Percentiles rank a stretch among this genome's conserved stretches.
Conservation (phyloP, 208 protist genomes). For the Leishmania gerbilli region DNA sequence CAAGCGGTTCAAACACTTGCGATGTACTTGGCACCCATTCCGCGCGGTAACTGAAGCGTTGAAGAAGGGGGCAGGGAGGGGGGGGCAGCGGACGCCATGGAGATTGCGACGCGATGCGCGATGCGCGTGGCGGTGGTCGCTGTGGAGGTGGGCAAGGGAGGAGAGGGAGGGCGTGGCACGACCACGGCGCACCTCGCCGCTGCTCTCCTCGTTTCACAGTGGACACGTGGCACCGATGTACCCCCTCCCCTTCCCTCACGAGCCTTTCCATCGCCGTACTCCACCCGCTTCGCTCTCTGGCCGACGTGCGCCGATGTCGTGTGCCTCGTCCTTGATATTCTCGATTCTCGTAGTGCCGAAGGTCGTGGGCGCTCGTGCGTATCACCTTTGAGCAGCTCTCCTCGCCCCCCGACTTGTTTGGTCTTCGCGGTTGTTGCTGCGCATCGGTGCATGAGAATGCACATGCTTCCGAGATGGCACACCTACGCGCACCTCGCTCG, state of each 20-base stretch:
- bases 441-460: neutral
- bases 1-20: conserved; percentile 59
- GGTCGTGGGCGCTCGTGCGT: neutral
- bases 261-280: neutral
- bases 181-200: neutral
- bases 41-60: conserved; percentile 10
- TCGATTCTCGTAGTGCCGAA: neutral
- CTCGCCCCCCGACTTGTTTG: neutral
- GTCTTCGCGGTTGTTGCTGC: neutral
- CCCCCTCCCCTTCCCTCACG: neutral
- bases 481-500: neutral
- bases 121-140: neutral
- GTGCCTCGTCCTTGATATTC: neutral
- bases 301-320: neutral
- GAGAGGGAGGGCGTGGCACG: neutral
- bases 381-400: neutral
- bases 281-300: neutral
- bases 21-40: conserved; percentile 40
- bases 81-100: neutral
- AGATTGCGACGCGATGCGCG: neutral
- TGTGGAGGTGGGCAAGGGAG: neutral
- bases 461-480: neutral
- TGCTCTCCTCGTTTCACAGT: neutral
- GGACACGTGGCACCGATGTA: neutral
- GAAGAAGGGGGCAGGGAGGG: neutral